phyloP scores from a whole-genome alignment of 805 yeast species.

The Kuraishia molischiana region DNA sequence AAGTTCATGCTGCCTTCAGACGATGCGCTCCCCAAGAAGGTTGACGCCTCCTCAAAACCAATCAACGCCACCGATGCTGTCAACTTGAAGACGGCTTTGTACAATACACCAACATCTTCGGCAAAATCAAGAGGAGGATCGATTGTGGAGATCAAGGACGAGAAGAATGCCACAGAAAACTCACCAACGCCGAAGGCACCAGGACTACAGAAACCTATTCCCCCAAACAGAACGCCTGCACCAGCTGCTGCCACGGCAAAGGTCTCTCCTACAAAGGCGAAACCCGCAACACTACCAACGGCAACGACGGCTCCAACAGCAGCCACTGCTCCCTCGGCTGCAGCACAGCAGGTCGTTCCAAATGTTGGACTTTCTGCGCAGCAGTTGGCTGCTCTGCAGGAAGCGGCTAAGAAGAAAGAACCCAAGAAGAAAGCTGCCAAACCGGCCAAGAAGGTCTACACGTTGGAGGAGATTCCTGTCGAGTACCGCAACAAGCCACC shows the following conservation, averaged over 20 bases:
- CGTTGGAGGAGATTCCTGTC: constrained; percentile 80
- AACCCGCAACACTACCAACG: too few species aligned
- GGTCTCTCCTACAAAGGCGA: too few species aligned
- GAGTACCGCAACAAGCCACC: constrained; percentile 81
- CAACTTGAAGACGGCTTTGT: constrained; percentile 41
- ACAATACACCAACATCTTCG: constrained; percentile 16
- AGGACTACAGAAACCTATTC: not conserved
- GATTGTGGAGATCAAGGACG: constrained; percentile 1
- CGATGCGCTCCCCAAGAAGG: constrained; percentile 10
- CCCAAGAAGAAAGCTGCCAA: constrained; percentile 37
- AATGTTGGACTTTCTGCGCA: too few species aligned
- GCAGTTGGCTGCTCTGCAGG: constrained; percentile 1
- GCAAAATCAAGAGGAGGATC: constrained; percentile 15
- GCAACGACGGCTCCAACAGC: not conserved
- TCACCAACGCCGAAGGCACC: not conserved
- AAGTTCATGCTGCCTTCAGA: constrained; percentile 78
- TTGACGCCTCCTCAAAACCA: constrained; percentile 19
- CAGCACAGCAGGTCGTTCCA: constrained; percentile 8
- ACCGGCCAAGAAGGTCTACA: constrained; percentile 55
- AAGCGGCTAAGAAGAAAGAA: constrained; percentile 6
- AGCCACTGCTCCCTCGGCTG: constrained; percentile 7
- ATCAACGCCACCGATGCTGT: constrained; percentile 57
- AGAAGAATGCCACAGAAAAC: not conserved
- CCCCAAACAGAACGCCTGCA: not conserved
- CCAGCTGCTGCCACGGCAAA: too few species aligned